These are phyloP conservation scores for Calocera cornea DNA, from an alignment of 768 basidiomycete genomes.

Conservation along the genomic window DNA sequence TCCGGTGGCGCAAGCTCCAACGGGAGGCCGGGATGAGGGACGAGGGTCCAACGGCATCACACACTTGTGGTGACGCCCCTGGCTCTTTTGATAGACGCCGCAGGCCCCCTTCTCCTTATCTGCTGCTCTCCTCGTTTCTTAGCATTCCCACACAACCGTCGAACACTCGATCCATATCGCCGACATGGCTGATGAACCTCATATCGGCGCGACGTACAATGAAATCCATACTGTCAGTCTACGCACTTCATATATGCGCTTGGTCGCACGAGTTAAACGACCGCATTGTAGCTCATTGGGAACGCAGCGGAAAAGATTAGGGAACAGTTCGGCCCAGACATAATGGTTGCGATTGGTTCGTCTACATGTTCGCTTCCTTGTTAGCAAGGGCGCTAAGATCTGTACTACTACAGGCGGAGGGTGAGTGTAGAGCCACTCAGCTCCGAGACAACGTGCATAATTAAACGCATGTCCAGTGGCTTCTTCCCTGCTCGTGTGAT, in stretches of 20 bases:
- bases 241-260: background rate
- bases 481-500: conserved; percentile 93
- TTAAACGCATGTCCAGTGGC: conserved; percentile 38
- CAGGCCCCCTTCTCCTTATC: background rate
- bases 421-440: background rate
- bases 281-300: conserved; percentile 44
- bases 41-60: background rate
- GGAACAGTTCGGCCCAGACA: conserved; percentile 67
- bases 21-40: background rate
- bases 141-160: background rate
- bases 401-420: background rate
- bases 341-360: conserved; percentile 69
- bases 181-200: conserved; percentile 26
- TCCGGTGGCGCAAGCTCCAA: background rate
- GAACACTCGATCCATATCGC: background rate
- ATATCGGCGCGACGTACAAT: conserved; percentile 72
- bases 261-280: background rate
- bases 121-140: background rate
- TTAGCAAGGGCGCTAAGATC: background rate
- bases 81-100: conserved; percentile 3
- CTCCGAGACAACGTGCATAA: conserved; percentile 4
- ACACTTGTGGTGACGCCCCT: too few species aligned
- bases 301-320: conserved; percentile 52
- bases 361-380: background rate
- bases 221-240: conserved; percentile 53